Evolutionary conservation across 140 eudicot species (phyloP).

Genomic region (Ambrosia hybrid): DNA sequence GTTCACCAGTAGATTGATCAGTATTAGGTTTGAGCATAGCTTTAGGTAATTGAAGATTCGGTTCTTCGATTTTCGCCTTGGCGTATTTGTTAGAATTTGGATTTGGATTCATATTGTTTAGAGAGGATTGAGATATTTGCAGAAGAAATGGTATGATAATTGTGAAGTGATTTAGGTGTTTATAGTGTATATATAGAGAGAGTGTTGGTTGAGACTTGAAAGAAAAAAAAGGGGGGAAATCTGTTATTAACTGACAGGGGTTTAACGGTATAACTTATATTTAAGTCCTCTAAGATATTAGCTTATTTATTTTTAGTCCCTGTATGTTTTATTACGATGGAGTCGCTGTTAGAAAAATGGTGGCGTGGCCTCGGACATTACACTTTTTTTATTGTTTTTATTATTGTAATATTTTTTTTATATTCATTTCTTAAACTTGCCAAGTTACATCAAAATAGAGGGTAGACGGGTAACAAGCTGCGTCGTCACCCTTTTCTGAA

Average conservation of each 20-base stretch:
- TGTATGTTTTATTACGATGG: not conserved
- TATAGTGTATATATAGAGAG: too few relatives aligned
- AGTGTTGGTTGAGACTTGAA: too few relatives aligned
- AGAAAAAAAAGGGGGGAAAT: conserved; percentile 22
- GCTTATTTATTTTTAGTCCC: conserved; percentile 16
- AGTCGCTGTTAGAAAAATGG: not conserved
- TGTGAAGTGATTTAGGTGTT: too few relatives aligned
- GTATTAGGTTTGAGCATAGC: conserved; percentile 12
- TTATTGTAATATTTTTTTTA: too few relatives aligned
- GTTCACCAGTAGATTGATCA: conserved; percentile 21
- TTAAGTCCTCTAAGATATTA: conserved; percentile 20
- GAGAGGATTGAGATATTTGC: not conserved
- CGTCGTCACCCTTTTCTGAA: too few relatives aligned
- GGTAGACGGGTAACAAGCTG: too few relatives aligned
- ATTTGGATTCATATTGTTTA: not conserved
- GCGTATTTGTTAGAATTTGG: conserved; percentile 14
- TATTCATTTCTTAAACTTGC: too few relatives aligned
- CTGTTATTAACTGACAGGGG: not conserved
- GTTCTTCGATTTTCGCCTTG: conserved; percentile 27
- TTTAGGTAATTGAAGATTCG: conserved; percentile 29
- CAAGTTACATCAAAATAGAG: too few relatives aligned
- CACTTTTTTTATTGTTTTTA: not conserved
- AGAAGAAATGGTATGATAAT: not conserved
- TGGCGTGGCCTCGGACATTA: not conserved
- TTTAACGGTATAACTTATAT: conserved; percentile 8